A percentile compares a stretch with the other conserved stretches of the same genome.
Evolutionary conservation across 169 alveolate genomes (phyloP).

Genomic region (Cyclospora cayetanensis): DNA sequence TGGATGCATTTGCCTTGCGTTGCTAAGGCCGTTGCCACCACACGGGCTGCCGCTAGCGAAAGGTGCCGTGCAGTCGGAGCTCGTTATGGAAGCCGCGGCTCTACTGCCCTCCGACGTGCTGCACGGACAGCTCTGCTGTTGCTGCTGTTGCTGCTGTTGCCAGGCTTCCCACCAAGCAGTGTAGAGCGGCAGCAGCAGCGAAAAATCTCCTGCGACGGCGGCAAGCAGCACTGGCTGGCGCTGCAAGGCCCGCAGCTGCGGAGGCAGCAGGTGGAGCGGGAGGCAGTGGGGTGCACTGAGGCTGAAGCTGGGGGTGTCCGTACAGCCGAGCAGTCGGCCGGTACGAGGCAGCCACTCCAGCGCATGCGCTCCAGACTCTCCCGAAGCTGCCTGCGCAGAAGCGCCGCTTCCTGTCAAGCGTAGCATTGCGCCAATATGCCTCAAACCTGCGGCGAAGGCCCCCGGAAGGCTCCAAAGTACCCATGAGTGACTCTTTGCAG

Average conservation of each 20-base stretch:
- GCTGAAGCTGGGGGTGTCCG: constrained; percentile 21
- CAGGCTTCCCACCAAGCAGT: constrained; percentile 10
- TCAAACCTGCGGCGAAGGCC: neutral
- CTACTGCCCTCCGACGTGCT: neutral
- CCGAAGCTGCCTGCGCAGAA: neutral
- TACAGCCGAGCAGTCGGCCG: constrained; percentile 30
- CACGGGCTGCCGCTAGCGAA: neutral
- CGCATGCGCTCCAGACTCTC: neutral
- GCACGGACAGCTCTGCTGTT: constrained; percentile 21
- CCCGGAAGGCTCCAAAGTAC: neutral
- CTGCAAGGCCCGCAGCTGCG: constrained; percentile 49
- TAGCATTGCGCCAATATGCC: constrained; percentile 16
- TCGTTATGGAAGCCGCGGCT: neutral
- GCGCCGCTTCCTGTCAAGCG: neutral
- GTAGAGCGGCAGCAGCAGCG: constrained; percentile 17
- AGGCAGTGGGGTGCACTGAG: neutral
- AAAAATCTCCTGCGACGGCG: constrained; percentile 26
- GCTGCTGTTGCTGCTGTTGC: constrained; percentile 38
- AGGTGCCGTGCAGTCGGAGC: neutral
- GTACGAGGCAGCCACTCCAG: neutral
- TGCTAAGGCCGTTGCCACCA: constrained; percentile 10
- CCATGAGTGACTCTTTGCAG: too few species aligned
- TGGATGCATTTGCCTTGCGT: neutral
- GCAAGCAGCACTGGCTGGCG: constrained; percentile 49
- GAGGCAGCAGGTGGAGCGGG: neutral